These are phyloP conservation scores for Nyssa sinensis DNA, from an alignment of 148 eudicot species.

Conservation along the genomic window DNA sequence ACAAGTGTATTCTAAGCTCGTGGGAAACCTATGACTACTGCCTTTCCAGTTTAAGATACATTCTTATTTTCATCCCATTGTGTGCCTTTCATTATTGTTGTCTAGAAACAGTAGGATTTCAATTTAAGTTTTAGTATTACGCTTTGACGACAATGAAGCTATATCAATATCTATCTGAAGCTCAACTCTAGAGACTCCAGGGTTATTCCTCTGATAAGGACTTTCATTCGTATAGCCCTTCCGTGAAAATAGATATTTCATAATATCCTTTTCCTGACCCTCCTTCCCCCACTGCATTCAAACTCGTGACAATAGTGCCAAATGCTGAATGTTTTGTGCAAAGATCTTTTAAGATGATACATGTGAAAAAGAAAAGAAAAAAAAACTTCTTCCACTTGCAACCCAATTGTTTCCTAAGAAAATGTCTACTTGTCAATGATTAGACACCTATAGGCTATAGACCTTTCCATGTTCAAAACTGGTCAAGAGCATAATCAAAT, in stretches of 20 bases:
- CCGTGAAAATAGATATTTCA: no score
- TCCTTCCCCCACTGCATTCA: no score
- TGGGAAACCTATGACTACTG: not conserved
- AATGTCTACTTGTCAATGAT: not conserved
- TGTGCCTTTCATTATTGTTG: no score
- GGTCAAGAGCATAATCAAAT: not conserved
- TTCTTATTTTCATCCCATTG: not conserved
- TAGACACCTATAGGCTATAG: not conserved
- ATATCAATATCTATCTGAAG: not conserved
- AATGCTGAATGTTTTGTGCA: not conserved
- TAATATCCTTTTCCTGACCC: no score
- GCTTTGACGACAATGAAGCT: not conserved
- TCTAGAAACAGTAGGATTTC: not conserved
- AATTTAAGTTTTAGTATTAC: no score
- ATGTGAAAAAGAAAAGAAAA: no score
- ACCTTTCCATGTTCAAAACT: not conserved
- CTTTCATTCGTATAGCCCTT: not conserved
- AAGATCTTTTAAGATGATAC: not conserved
- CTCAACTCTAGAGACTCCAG: not conserved
- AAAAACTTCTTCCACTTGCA: not conserved
- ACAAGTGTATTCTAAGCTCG: no score
- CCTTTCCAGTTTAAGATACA: not conserved
- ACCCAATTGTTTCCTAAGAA: not conserved
- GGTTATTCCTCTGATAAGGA: not conserved
- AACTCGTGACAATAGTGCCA: no score